Conservation (phyloP, 2,329 filamentous ascomycete genomes). For the Didymella pinodella region DNA sequence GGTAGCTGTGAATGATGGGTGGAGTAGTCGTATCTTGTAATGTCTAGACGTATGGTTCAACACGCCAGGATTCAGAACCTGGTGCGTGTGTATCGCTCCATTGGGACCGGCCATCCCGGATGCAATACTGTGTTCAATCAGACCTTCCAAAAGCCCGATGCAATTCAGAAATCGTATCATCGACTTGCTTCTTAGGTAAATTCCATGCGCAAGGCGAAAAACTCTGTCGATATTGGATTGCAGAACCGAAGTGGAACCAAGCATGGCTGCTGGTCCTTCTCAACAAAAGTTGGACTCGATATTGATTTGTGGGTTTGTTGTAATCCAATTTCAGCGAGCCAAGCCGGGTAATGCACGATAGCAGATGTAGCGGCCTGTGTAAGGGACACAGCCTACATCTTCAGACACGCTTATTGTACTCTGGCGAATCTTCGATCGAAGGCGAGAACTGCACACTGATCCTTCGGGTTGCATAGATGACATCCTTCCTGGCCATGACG, state of each 20-base stretch:
- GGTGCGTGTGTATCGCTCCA: not conserved
- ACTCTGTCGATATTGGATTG: not conserved
- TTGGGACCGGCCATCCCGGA: not conserved
- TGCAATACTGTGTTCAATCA: not conserved
- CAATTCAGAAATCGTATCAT: not conserved
- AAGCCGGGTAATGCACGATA: not conserved
- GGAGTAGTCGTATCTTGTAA: not conserved
- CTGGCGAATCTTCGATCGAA: slow-evolving; percentile 13
- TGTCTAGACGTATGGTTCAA: not conserved
- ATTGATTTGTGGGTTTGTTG: not conserved
- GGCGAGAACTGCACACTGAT: slow-evolving; percentile 34
- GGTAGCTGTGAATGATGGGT: not conserved
- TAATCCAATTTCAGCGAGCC: not conserved
- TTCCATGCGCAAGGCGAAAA: not conserved
- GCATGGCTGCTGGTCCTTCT: not conserved
- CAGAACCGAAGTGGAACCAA: not conserved
- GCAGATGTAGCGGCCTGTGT: not conserved
- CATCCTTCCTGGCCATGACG: slow-evolving; percentile 28
- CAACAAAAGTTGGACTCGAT: not conserved
- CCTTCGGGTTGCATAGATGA: slow-evolving; percentile 33
- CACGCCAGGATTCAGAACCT: not conserved
- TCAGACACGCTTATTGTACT: not conserved
- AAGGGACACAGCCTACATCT: not conserved
- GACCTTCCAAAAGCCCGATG: not conserved
- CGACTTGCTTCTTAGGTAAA: not conserved